Evolutionary conservation across 2,329 filamentous ascomycete species (phyloP).

Genomic region (Calonectria montana): DNA sequence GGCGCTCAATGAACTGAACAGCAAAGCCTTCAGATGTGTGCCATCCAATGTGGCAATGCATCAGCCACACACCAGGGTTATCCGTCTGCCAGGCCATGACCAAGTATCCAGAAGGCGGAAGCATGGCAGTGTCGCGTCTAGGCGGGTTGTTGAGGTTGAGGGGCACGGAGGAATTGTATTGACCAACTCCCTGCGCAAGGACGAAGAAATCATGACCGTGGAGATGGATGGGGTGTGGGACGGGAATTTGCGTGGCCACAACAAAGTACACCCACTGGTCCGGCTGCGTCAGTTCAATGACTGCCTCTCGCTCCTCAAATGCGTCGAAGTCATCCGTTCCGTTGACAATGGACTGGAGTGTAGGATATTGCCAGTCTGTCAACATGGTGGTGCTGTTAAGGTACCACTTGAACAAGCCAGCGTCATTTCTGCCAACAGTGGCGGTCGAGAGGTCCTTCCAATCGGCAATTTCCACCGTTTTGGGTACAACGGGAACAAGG

Average conservation of each 20-base stretch:
- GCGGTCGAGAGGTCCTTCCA: not conserved
- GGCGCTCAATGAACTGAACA: not conserved
- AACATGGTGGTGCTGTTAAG: conserved; percentile 51
- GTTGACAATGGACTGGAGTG: conserved; percentile 39
- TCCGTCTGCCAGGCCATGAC: not conserved
- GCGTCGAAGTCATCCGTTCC: conserved; percentile 6
- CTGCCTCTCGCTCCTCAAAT: not conserved
- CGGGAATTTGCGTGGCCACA: not conserved
- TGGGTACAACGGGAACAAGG: not conserved
- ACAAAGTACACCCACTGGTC: not conserved
- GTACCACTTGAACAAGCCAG: conserved; percentile 58
- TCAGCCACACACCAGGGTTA: not conserved
- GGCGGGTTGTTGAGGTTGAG: not conserved
- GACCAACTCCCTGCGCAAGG: not conserved
- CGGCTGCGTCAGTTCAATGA: not conserved
- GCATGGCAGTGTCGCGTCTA: not conserved
- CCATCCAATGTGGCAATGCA: not conserved
- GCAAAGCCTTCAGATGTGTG: not conserved
- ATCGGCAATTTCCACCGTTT: not conserved
- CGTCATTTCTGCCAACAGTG: conserved; percentile 36
- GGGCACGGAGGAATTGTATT: not conserved
- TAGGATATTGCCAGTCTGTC: conserved; percentile 46
- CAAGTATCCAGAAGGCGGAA: not conserved
- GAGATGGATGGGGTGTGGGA: not conserved
- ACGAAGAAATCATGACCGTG: not conserved